Conservation (phyloP, 352 stramenopile species). For the Elongisporangium undulatum region DNA sequence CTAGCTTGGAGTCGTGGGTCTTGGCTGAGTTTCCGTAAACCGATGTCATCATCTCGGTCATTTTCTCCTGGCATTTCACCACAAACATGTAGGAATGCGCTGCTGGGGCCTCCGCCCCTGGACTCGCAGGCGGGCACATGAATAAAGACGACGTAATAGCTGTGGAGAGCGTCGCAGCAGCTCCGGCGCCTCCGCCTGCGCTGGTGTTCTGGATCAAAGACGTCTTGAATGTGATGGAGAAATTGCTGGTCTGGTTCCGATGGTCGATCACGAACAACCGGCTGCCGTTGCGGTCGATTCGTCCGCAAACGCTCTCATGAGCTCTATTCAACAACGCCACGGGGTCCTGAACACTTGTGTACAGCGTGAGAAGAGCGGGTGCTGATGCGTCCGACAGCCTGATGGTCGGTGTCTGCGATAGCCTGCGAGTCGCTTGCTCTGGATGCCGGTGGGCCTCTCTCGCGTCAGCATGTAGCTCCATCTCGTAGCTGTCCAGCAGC, state of each 20-base stretch:
- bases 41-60: neutral
- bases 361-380: conserved; percentile 29
- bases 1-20: conserved; percentile 12
- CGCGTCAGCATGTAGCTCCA: conserved; percentile 7
- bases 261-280: conserved; percentile 36
- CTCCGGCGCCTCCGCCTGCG: conserved; percentile 22
- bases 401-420: neutral
- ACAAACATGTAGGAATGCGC: neutral
- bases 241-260: conserved; percentile 7
- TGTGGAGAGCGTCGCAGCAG: conserved; percentile 9
- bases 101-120: neutral
- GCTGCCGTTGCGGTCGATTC: conserved; percentile 36
- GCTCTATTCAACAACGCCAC: conserved; percentile 13
- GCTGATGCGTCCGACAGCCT: neutral
- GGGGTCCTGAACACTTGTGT: conserved; percentile 35
- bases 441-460: neutral
- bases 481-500: conserved; percentile 16
- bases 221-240: conserved; percentile 33
- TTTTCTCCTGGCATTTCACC: neutral
- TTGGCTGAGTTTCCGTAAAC: neutral
- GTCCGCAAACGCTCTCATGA: conserved; percentile 20
- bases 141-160: neutral
- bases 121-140: neutral
- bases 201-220: conserved; percentile 37
- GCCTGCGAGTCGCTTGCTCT: neutral